Percentiles rank a stretch among this genome's conserved stretches.
These are phyloP conservation scores for Daldinia loculata DNA, from an alignment of 495 filamentous ascomycete species.

Conservation along the genomic window DNA sequence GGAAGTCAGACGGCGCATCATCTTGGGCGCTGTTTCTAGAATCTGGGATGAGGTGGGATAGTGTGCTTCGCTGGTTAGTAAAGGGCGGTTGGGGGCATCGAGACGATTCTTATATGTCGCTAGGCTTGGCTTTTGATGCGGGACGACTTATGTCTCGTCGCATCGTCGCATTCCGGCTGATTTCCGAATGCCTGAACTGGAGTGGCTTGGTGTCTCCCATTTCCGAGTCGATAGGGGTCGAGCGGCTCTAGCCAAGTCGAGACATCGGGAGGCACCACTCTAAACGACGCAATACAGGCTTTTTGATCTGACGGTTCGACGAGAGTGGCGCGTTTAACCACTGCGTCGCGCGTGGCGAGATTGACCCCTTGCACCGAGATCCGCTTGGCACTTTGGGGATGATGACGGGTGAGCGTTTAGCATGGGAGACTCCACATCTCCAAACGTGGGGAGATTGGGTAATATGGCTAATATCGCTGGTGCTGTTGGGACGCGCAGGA, in stretches of 20 bases:
- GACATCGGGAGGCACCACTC: constrained; percentile 18
- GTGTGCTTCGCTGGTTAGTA: constrained; percentile 26
- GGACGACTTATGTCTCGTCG: neutral
- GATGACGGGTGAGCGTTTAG: constrained; percentile 7
- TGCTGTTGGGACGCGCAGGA: neutral
- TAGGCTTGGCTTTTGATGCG: neutral
- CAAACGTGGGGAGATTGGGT: constrained; percentile 38
- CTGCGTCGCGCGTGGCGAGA: constrained; percentile 24
- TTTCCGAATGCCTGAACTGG: constrained; percentile 25
- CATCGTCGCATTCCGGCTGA: constrained; percentile 33
- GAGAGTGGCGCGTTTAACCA: constrained; percentile 26
- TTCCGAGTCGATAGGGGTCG: constrained; percentile 16
- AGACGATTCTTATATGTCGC: constrained; percentile 25
- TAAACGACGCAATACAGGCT: constrained; percentile 17
- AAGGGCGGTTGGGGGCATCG: constrained; percentile 18
- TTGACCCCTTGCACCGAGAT: constrained; percentile 27
- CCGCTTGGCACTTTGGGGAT: constrained; percentile 42
- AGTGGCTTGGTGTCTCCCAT: constrained; percentile 12
- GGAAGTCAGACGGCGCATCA: constrained; percentile 54
- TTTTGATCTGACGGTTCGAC: neutral
- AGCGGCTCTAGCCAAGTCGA: constrained; percentile 24
- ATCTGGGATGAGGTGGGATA: constrained; percentile 15
- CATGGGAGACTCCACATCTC: constrained; percentile 16
- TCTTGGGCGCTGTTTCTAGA: constrained; percentile 21
- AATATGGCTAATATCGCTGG: constrained; percentile 44